Evolutionary conservation across 306 rosid genomes (phyloP).

Genomic region (Amphicarpaea edgeworthii): DNA sequence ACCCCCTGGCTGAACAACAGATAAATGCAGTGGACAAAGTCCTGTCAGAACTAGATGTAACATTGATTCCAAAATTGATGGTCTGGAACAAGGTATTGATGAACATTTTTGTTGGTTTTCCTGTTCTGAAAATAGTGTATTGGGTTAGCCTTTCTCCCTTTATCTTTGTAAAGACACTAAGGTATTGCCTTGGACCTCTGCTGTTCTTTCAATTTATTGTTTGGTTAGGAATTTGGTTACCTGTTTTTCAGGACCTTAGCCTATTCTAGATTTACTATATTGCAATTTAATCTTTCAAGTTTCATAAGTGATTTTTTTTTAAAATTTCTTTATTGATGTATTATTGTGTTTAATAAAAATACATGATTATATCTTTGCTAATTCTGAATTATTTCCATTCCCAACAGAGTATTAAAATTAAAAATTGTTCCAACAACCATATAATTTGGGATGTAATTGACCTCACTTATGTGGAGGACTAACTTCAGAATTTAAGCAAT

Average conservation of each 20-base stretch:
- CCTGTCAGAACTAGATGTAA: conserved; percentile 81
- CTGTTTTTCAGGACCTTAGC: conserved; percentile 16
- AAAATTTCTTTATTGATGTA: neutral
- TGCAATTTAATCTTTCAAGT: neutral
- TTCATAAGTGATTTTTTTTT: neutral
- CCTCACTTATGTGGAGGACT: neutral
- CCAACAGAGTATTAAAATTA: neutral
- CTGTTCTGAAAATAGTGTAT: conserved; percentile 15
- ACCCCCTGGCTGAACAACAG: conserved; percentile 93
- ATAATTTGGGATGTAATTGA: conserved; percentile 3
- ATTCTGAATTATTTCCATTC: neutral
- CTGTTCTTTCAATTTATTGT: conserved; percentile 17
- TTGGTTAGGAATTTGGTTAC: neutral
- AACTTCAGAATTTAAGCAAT: neutral
- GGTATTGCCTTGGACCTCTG: conserved; percentile 1
- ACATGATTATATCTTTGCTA: conserved; percentile 13
- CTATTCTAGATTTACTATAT: conserved; percentile 5
- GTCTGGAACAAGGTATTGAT: conserved; percentile 91
- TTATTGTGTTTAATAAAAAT: neutral
- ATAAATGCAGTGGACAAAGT: conserved; percentile 96
- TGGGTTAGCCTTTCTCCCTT: neutral
- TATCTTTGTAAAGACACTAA: conserved; percentile 17
- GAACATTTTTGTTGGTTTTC: conserved; percentile 3
- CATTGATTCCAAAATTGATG: conserved; percentile 85
- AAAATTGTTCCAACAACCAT: neutral